These are phyloP conservation scores for Parathielavia hyrcaniae DNA, from an alignment of 495 filamentous ascomycete species.

Conservation along the genomic window DNA sequence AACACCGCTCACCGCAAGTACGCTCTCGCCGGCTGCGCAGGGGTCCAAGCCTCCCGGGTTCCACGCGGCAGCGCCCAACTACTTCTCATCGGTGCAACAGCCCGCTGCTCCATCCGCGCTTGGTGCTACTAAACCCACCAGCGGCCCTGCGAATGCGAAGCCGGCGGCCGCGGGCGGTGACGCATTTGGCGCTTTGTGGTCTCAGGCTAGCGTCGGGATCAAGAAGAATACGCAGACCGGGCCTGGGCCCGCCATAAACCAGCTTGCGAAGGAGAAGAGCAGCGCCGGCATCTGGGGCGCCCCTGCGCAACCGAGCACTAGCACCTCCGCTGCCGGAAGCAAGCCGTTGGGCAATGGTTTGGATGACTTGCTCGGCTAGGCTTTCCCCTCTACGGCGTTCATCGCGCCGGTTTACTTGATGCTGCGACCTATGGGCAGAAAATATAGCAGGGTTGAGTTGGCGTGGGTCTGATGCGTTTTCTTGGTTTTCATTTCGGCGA, in stretches of 20 bases:
- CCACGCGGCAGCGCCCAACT: conserved; percentile 79
- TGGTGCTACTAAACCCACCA: conserved; percentile 20
- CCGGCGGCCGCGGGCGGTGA: conserved; percentile 57
- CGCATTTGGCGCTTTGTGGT: conserved; percentile 84
- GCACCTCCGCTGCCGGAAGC: conserved; percentile 8
- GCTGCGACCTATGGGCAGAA: too few relatives aligned
- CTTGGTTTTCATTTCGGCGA: background rate
- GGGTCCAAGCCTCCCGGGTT: conserved; percentile 58
- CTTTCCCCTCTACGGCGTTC: background rate
- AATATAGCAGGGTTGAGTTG: too few relatives aligned
- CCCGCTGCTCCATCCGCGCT: conserved; percentile 26
- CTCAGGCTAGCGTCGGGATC: conserved; percentile 65
- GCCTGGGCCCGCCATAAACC: conserved; percentile 68
- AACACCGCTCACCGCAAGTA: conserved; percentile 41
- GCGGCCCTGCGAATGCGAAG: conserved; percentile 43
- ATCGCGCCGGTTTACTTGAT: background rate
- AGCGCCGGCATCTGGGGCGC: conserved; percentile 87
- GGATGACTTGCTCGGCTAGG: conserved; percentile 43
- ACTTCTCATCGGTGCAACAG: conserved; percentile 75
- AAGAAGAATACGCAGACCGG: conserved; percentile 63
- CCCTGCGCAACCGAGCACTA: conserved; percentile 14
- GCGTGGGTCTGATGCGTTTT: background rate
- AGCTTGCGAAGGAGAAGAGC: conserved; percentile 93
- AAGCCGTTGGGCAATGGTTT: conserved; percentile 34
- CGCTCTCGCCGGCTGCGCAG: conserved; percentile 39